Evolutionary conservation across 176 grass and related monocot species (phyloP).

Genomic region (Hordeum marinum): DNA sequence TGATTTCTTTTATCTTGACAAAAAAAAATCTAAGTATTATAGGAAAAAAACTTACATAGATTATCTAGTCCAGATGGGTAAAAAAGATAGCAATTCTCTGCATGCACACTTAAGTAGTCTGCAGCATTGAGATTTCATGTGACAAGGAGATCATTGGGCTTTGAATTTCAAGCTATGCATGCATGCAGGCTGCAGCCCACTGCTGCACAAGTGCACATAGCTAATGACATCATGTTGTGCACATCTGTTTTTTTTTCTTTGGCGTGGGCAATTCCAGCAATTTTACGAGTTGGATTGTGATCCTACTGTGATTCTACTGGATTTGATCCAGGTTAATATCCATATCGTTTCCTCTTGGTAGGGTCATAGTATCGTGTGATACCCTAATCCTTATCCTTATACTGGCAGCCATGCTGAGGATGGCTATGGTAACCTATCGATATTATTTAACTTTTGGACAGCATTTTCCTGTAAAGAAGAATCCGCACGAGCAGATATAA

Average conservation of each 20-base stretch:
- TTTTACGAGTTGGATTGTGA: background rate
- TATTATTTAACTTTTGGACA: background rate
- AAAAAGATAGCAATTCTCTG: background rate
- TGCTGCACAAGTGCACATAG: background rate
- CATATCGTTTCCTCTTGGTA: background rate
- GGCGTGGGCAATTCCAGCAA: background rate
- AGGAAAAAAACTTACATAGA: background rate
- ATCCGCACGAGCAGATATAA: background rate
- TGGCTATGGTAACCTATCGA: background rate
- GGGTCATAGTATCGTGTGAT: background rate
- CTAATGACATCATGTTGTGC: background rate
- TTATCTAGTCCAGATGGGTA: background rate
- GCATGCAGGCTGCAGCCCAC: background rate
- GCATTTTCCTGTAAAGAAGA: conserved; percentile 10
- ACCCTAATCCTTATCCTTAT: background rate
- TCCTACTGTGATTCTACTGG: background rate
- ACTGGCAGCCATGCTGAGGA: background rate
- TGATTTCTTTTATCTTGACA: background rate
- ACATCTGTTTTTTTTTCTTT: background rate
- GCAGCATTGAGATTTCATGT: background rate
- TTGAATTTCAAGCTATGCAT: background rate
- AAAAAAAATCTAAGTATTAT: background rate
- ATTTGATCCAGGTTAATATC: background rate
- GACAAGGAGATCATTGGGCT: background rate
- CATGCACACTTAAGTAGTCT: background rate